phyloP scores from a whole-genome alignment of 2,329 filamentous ascomycete species.

The Aphanocladium album region DNA sequence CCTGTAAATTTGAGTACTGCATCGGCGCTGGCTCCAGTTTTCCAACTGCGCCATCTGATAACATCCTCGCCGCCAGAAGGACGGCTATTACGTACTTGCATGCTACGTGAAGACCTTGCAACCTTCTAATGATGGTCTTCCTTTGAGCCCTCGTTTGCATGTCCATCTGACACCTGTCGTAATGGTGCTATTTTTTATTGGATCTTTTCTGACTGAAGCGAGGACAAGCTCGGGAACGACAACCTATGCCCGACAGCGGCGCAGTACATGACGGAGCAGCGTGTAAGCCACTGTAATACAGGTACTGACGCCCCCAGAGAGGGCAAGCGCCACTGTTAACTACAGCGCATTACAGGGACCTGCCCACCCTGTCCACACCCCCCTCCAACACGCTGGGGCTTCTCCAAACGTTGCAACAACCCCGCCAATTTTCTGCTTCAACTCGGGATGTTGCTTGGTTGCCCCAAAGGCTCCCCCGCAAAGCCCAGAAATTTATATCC shows the following conservation, averaged over 20 bases:
- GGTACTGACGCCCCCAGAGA: neutral
- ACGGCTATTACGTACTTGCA: slow-evolving; percentile 7
- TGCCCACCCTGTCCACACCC: no score
- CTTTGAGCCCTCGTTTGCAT: neutral
- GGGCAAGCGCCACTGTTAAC: no score
- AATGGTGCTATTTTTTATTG: neutral
- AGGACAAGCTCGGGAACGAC: neutral
- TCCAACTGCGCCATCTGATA: slow-evolving; percentile 8
- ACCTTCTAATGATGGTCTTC: neutral
- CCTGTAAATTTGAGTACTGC: neutral
- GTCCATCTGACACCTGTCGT: neutral
- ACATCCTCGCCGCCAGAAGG: neutral
- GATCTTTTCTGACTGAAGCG: no score
- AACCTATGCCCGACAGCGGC: neutral
- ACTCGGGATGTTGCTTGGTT: neutral
- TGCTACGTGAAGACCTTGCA: slow-evolving; percentile 3
- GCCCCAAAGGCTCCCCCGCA: slow-evolving; percentile 4
- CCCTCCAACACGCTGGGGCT: neutral
- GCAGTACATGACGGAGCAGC: neutral
- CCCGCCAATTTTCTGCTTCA: neutral
- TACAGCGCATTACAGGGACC: neutral
- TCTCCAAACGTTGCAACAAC: slow-evolving; percentile 9
- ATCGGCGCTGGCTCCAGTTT: neutral
- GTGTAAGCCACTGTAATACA: neutral
- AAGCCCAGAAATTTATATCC: neutral